Evolutionary conservation across 805 yeast genomes (phyloP), one percentile per base, ranked within the genome.

Genomic region (Pichia cabralensis): DNA sequence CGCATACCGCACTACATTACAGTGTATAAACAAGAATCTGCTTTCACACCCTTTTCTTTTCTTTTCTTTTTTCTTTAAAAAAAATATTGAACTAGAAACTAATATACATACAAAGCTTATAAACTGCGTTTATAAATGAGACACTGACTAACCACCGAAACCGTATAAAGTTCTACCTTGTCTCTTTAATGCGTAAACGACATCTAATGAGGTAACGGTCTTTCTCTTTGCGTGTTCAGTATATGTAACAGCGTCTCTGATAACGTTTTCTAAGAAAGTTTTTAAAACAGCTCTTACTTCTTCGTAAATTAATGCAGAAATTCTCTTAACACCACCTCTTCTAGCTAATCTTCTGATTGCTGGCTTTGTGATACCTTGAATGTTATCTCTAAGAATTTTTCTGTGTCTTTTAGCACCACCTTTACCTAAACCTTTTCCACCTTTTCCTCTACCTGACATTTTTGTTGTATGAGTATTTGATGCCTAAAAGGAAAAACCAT

Each of bases 321-420:
- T 89, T 83, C 98, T 95, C 81, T 89, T 89, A 62, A 89, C 98
- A 88, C 98, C 98, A 74, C 98, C 98, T 84, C 98, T 86, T 80
- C 98, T 89, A 35, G 98, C 98, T 59, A 89, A 81, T 84, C 98
- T 89, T 76, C 98, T 86, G 62, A 89, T 89, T 62, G 98, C 98
- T 63, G 98, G 98, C 79, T 89, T 89, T 46, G 98, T 89, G 64
- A 89, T 89, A 76, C 98, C 98, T 72, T 88, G 96, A 54, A 92
- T 89, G 89, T 89, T 92, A 69, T 92, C 98, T 77, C 97, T 88
- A 51, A 88, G 76, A 69, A 89, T 84, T 84, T 88, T 88, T 80
- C 97, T 85, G 86, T 89, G 98, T 71, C 98, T 86, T 80, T 89
- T 89, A 59, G 98, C 98, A 74, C 98, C 98, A 72, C 96, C 97